Evolutionary conservation across 2,329 filamentous ascomycete genomes (phyloP).

Genomic region (Fusarium beomiforme): DNA sequence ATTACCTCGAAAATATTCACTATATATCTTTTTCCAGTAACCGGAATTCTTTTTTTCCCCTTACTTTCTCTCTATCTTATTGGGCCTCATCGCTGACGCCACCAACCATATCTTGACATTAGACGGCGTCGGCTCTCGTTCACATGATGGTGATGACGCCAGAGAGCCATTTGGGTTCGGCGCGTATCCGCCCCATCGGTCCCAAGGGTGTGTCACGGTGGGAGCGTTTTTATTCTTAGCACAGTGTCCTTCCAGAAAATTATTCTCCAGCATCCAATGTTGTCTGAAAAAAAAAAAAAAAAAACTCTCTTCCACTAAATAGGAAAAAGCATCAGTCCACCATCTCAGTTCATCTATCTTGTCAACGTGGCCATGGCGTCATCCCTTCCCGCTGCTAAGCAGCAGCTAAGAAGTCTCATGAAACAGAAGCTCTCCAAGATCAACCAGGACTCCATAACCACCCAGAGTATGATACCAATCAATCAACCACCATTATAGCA

Average conservation of each 20-base stretch:
- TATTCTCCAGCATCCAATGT: slow-evolving; percentile 8
- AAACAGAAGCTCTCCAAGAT: slow-evolving; percentile 72
- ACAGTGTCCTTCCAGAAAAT: slow-evolving; percentile 10
- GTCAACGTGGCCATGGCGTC: slow-evolving; percentile 58
- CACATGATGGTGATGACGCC: slow-evolving; percentile 32
- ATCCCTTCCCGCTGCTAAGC: slow-evolving; percentile 73
- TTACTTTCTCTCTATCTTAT: slow-evolving; percentile 2
- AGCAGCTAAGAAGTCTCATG: slow-evolving; percentile 76
- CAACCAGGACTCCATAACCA: slow-evolving; percentile 66
- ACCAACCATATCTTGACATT: not conserved
- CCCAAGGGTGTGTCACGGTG: slow-evolving; percentile 16
- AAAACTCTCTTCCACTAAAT: slow-evolving; percentile 18
- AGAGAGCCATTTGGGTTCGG: slow-evolving; percentile 21
- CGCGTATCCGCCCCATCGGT: slow-evolving; percentile 26
- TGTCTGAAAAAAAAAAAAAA: slow-evolving; percentile 13
- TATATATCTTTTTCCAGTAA: not conserved
- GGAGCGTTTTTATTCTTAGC: slow-evolving; percentile 21
- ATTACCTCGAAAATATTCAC: not conserved
- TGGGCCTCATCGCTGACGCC: slow-evolving; percentile 25
- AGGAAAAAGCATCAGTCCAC: slow-evolving; percentile 14
- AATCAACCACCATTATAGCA: not conserved
- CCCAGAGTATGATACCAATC: slow-evolving; percentile 71
- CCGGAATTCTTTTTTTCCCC: too few relatives aligned
- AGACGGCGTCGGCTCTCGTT: slow-evolving; percentile 5
- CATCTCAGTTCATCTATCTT: slow-evolving; percentile 6